phyloP scores from a whole-genome alignment of 768 basidiomycete species.

The Polyporus arcularius region DNA sequence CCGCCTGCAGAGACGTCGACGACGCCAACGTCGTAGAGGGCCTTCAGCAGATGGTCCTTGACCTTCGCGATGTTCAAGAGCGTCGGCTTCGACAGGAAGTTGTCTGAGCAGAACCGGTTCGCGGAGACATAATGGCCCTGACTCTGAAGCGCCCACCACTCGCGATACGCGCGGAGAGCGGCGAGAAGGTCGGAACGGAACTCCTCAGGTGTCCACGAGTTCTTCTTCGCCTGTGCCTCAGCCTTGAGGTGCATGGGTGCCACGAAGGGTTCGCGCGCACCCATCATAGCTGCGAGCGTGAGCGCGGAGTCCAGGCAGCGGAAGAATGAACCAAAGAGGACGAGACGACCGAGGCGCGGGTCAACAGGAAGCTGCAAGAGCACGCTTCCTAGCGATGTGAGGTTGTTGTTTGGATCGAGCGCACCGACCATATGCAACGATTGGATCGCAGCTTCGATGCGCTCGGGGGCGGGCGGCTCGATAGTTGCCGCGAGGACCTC shows the following conservation, averaged over 20 bases:
- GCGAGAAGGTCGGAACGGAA: conserved; percentile 87
- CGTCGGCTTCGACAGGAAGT: conserved; percentile 88
- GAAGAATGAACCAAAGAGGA: conserved; percentile 91
- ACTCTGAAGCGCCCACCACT: conserved; percentile 75
- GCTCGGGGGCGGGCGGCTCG: conserved; percentile 80
- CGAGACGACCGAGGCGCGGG: conserved; percentile 84
- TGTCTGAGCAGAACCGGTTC: conserved; percentile 77
- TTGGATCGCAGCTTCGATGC: conserved; percentile 78
- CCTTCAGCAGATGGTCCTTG: conserved; percentile 73
- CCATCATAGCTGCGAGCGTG: conserved; percentile 88
- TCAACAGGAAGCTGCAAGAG: conserved; percentile 90
- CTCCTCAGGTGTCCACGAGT: conserved; percentile 74
- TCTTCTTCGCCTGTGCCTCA: conserved; percentile 72
- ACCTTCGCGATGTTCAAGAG: conserved; percentile 80
- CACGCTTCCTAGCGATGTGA: conserved; percentile 87
- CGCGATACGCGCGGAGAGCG: conserved; percentile 76
- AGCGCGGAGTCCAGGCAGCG: conserved; percentile 86
- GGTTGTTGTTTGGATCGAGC: conserved; percentile 68
- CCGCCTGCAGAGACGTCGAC: conserved; percentile 77
- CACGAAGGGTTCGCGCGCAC: conserved; percentile 89
- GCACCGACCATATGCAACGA: conserved; percentile 86
- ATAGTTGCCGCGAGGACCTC: conserved; percentile 84
- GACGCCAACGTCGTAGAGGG: conserved; percentile 78
- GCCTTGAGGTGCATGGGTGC: conserved; percentile 75
- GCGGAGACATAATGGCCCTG: conserved; percentile 64